Evolutionary conservation across 139 green algal species (phyloP), one percentile per base, ranked within the genome.

Genomic region (Monoraphidium neglectum): DNA sequence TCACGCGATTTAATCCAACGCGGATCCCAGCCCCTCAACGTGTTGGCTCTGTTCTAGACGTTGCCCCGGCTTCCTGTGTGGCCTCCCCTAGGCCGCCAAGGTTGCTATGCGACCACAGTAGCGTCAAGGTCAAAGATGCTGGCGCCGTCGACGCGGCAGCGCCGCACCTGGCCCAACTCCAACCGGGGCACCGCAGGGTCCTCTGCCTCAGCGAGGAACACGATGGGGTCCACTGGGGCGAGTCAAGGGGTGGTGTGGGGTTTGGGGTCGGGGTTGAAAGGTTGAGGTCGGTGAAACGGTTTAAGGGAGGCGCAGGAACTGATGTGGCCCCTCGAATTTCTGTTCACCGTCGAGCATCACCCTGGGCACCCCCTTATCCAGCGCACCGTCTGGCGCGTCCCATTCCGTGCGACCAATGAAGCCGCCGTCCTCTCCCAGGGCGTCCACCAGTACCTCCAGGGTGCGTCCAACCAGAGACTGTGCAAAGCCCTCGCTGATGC

Each of bases 121-220:
- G 90, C 91, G 67, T 95, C 91, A n/a, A 97, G 75, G 64, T 97
- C 92, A 56, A 95, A 95, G 18, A 94, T 65, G 0, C 82, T 88
- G 51, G 83, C 87, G 47, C 84, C 79, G 36, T 84, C 72, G 12
- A 97, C 71, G 15, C 70, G 35, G 74, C 89, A 94, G 13, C 87
- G 74, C 64, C 91, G 79, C 81, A 97, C 83, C 82, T 93, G 84
- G 18, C 92, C 92, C 24, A 92, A 72, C 70, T 92, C 81, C 46
- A 91, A 61, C 3, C 64, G 69, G 16, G 77, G 75, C 6, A 89
- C 2, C 0, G 18, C 30, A 10, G 37, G 21, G 70, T 84, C 77
- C 10, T 85, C 75, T 2, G 83, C 49, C 26, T 90, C 73, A 1
- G 75, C 64, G 35, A 97, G 49, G 60, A 95, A 95, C 33, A 97